These are phyloP conservation scores for Ochetophila trinervis DNA, from an alignment of 306 rosid genomes.

Conservation along the genomic window DNA sequence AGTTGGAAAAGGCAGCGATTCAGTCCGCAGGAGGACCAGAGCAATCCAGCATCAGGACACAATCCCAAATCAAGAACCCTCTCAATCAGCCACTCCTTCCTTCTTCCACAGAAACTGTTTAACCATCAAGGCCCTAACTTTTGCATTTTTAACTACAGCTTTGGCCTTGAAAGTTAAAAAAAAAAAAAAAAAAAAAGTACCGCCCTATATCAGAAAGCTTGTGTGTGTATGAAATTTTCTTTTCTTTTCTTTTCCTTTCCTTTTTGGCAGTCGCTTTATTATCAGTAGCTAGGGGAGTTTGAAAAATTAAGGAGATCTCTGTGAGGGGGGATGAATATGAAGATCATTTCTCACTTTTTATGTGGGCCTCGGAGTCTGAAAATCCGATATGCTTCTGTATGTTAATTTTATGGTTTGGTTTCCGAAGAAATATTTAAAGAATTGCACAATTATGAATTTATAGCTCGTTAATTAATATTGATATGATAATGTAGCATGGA, in stretches of 20 bases:
- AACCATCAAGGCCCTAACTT: slow-evolving; percentile 32
- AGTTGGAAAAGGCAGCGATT: slow-evolving; percentile 39
- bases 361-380: slow-evolving; percentile 38
- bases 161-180: slow-evolving; percentile 20
- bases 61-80: slow-evolving; percentile 54
- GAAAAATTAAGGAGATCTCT: slow-evolving; percentile 14
- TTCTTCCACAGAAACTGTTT: slow-evolving; percentile 79
- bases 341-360: slow-evolving; percentile 39
- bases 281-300: slow-evolving; percentile 17
- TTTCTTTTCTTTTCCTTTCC: background rate
- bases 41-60: slow-evolving; percentile 46
- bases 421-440: slow-evolving; percentile 15
- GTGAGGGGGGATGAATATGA: slow-evolving; percentile 44
- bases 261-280: slow-evolving; percentile 42
- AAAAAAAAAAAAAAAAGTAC: slow-evolving; percentile 15
- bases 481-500: slow-evolving; percentile 23
- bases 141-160: slow-evolving; percentile 23
- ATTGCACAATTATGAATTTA: slow-evolving; percentile 18
- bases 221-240: slow-evolving; percentile 43
- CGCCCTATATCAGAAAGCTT: slow-evolving; percentile 53
- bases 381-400: slow-evolving; percentile 49
- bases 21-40: slow-evolving; percentile 41
- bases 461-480: background rate
- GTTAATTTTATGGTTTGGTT: slow-evolving; percentile 56
- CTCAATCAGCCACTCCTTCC: slow-evolving; percentile 82